Base-by-base conservation (phyloP, 305 asterid genomes). In the Fraxinus platypoda region DNA sequence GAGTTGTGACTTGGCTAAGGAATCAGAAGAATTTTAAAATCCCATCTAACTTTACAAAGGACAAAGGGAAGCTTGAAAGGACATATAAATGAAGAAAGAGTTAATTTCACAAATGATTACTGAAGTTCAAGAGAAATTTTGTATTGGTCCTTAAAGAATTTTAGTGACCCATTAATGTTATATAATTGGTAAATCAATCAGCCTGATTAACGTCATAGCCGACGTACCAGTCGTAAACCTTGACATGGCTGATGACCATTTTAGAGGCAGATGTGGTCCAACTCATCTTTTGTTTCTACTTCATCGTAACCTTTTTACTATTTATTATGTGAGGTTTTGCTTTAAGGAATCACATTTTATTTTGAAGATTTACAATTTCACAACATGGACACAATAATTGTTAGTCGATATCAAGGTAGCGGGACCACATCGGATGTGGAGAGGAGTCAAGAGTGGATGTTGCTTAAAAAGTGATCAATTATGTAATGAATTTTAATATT, bases 1-100 rank as follows among this genome's bases (percentile, higher is more conserved):
- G 78, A 72, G 77, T 33, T 43, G 19, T 81, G 81, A 77, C 79
- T 79, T 79, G 77, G 80, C 84, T 37, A 78, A 80, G 72, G 81
- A 81, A 80, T 83, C 84, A 82, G 6, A 84, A 38, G 33, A 74
- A 54, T 74, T 57, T 80, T 74, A 34, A 74, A 87, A 17, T 25
- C 0, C 37, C 17, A 59, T 78, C 81, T 35, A 21, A 49, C 23
- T 52, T 52, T 52, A 1, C 9, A 38, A 62, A 78, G 21, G 54
- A n/a, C 34, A 46, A 81, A 81, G 28, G 59, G 52, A 83, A 12
- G 28, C 26, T 54, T 19, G 5, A 71, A 4, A 54, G 80, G 80
- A 54, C 38, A 79, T 38, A 37, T 25, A 46, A 78, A 81, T 78
- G 78, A 52, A 70, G 57, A 11, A 43, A 46, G 4, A 13, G 57